Evolutionary conservation across 2,329 filamentous ascomycete genomes (phyloP).

Genomic region (Phaeosphaeriaceae sp.): DNA sequence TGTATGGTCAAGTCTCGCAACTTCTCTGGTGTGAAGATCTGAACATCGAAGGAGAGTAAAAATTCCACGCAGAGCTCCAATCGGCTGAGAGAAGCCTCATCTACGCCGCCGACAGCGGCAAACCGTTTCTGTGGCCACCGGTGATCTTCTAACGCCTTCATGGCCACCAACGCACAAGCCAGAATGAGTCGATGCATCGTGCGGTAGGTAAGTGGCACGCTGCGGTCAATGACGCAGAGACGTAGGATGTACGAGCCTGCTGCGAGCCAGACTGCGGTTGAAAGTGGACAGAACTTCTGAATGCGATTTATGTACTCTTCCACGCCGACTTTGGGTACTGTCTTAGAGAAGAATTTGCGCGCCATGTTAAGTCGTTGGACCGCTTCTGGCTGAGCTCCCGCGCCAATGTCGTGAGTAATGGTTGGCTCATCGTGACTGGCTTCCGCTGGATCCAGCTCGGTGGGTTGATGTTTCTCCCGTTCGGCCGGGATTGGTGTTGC

Average conservation of each 20-base stretch:
- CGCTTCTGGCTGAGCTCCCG: slow-evolving; percentile 74
- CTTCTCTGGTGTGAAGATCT: slow-evolving; percentile 45
- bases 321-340: slow-evolving; percentile 80
- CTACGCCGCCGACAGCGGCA: slow-evolving; percentile 87
- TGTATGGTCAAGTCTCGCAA: slow-evolving; percentile 43
- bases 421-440: slow-evolving; percentile 58
- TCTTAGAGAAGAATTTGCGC: slow-evolving; percentile 91
- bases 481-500: slow-evolving; percentile 49
- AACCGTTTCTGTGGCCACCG: slow-evolving; percentile 85
- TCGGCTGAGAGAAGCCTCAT: slow-evolving; percentile 77
- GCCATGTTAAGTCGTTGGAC: slow-evolving; percentile 86
- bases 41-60: slow-evolving; percentile 50
- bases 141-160: slow-evolving; percentile 94
- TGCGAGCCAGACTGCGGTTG: slow-evolving; percentile 89
- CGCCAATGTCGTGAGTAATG: slow-evolving; percentile 56
- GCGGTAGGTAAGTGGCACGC: slow-evolving; percentile 79
- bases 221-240: slow-evolving; percentile 74
- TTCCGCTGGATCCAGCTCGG: slow-evolving; percentile 58
- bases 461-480: slow-evolving; percentile 48
- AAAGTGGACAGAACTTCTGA: slow-evolving; percentile 92
- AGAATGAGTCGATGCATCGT: slow-evolving; percentile 89
- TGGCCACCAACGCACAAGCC: slow-evolving; percentile 83
- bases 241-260: slow-evolving; percentile 87
- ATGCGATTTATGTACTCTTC: slow-evolving; percentile 86
- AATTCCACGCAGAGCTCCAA: slow-evolving; percentile 78